These are phyloP conservation scores for Aotearoamyces nothofagi DNA, from an alignment of 2,329 filamentous ascomycete species.

Conservation along the genomic window DNA sequence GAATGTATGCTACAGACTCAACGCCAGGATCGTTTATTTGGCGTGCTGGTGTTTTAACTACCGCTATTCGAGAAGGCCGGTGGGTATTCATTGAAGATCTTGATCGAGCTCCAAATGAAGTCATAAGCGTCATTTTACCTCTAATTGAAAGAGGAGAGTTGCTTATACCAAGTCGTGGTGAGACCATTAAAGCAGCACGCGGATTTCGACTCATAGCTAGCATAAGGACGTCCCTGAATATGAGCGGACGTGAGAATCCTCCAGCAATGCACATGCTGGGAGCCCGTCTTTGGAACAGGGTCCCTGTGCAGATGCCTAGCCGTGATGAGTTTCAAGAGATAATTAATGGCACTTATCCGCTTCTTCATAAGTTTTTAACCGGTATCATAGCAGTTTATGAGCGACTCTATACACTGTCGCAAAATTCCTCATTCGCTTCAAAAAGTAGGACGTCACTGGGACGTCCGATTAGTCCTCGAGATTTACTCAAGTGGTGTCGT, in stretches of 20 bases:
- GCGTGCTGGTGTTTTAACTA: slow-evolving; percentile 85
- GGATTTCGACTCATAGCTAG: slow-evolving; percentile 90
- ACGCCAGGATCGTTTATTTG: slow-evolving; percentile 83
- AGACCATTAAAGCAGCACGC: slow-evolving; percentile 66
- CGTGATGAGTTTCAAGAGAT: slow-evolving; percentile 61
- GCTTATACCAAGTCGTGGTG: slow-evolving; percentile 75
- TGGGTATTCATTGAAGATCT: slow-evolving; percentile 98
- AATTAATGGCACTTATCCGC: slow-evolving; percentile 53
- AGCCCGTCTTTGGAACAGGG: slow-evolving; percentile 68
- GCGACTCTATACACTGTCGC: slow-evolving; percentile 30
- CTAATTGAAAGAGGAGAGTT: slow-evolving; percentile 88
- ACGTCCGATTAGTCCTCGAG: slow-evolving; percentile 48
- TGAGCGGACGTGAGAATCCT: slow-evolving; percentile 49
- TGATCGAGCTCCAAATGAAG: slow-evolving; percentile 85
- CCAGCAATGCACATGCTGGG: slow-evolving; percentile 61
- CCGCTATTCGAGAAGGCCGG: slow-evolving; percentile 80
- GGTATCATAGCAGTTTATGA: slow-evolving; percentile 45
- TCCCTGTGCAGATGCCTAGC: slow-evolving; percentile 52
- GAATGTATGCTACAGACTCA: slow-evolving; percentile 80
- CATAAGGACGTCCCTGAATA: slow-evolving; percentile 60
- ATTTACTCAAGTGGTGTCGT: slow-evolving; percentile 84
- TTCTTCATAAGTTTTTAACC: slow-evolving; percentile 46
- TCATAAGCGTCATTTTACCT: slow-evolving; percentile 83
- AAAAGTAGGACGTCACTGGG: slow-evolving; percentile 33
- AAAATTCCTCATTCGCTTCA: slow-evolving; percentile 26